Evolutionary conservation across 345 rosid species (phyloP), one percentile per base, ranked within the genome.

Genomic region (Zanthoxylum bungeanum): DNA sequence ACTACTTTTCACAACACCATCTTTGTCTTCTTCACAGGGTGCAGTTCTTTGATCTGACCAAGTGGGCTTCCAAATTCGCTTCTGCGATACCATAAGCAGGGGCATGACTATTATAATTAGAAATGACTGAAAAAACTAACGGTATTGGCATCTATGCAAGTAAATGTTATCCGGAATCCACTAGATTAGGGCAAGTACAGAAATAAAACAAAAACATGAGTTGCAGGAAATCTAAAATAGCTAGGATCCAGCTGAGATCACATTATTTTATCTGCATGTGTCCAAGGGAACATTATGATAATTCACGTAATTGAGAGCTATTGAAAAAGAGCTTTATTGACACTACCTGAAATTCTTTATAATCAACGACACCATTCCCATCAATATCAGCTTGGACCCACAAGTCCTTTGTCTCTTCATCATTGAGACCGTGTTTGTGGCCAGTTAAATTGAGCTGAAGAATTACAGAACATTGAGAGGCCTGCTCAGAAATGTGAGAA

Each of bases 321-420:
- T 25, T 34, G 5, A 42, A 44, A 57, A 44, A 25, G 11, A 27
- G 7, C 3, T 55, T 77, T 59, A 33, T 31, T 77, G 58, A 75
- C 14, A 7, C 68, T 85, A 89, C 97, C 97, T 94, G 89, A 81
- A 94, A 94, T 81, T 92, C 97, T 68, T 86, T 85, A 75, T 84
- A 85, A 82, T 90, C 91, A 71, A 94, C 69, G 60, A 85, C 71
- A 34, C 87, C 91, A 2, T 90, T 87, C 56, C 95, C 91, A 75
- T 92, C 97, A 25, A 78, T 78, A 79, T 92, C 97, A 70, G 92
- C 97, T 83, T 86, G 97, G 73, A 55, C 72, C 97, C 98, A 94
- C 72, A 94, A 78, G 68, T 92, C 95, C 70, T 70, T 79, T 12
- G 76, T 89, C 85, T 94, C 97, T 76, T 92, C 88, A 39, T 70